phyloP scores from a whole-genome alignment of 1,139 yeast genomes.

The Debaryomyces fabryi region DNA sequence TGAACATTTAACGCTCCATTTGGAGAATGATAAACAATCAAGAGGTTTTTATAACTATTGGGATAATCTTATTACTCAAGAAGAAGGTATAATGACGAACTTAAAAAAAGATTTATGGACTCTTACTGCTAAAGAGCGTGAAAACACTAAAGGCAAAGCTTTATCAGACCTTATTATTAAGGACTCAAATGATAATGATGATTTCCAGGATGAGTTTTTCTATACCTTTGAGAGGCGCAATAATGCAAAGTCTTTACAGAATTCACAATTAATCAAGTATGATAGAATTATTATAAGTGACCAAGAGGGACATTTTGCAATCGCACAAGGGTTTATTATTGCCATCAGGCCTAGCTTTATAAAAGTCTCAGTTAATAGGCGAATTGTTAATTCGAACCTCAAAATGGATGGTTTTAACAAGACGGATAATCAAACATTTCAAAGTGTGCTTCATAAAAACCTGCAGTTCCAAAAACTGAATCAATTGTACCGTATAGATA shows the following conservation, averaged over 20 bases:
- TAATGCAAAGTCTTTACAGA: constrained; percentile 23
- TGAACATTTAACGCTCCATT: constrained; percentile 51
- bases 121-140: constrained; percentile 61
- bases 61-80: constrained; percentile 74
- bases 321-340: constrained; percentile 64
- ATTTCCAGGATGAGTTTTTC: constrained; percentile 30
- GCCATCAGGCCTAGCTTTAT: constrained; percentile 41
- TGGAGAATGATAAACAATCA: constrained; percentile 43
- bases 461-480: constrained; percentile 7
- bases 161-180: constrained; percentile 49
- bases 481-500: constrained; percentile 58
- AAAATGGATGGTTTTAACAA: constrained; percentile 45
- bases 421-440: constrained; percentile 49
- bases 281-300: constrained; percentile 77
- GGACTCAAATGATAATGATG: constrained; percentile 28
- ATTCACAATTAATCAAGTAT: constrained; percentile 48
- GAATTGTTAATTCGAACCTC: constrained; percentile 50
- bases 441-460: constrained; percentile 43
- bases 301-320: constrained; percentile 74
- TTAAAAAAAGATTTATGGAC: constrained; percentile 72
- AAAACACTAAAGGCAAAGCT: constrained; percentile 60
- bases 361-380: constrained; percentile 51
- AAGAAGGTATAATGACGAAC: constrained; percentile 61
- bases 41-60: constrained; percentile 65
- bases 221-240: constrained; percentile 51